phyloP scores from a whole-genome alignment of 2,329 filamentous ascomycete genomes.

The Fonsecaea nubica region DNA sequence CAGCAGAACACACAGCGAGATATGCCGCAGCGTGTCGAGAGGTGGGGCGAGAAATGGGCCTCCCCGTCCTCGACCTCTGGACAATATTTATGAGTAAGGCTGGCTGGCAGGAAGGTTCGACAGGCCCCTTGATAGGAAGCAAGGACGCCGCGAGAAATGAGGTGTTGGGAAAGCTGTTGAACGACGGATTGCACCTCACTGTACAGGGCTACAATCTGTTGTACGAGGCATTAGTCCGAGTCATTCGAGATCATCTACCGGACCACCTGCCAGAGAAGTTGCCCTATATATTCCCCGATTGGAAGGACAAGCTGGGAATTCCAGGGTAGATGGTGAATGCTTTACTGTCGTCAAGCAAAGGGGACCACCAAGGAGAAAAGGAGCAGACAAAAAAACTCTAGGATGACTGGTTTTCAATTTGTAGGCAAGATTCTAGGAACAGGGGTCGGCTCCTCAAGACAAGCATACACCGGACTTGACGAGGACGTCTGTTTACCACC shows the following conservation, averaged over 20 bases:
- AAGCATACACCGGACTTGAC: slow-evolving; percentile 17
- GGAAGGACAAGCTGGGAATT: slow-evolving; percentile 44
- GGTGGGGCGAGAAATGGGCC: slow-evolving; percentile 60
- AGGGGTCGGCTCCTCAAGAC: slow-evolving; percentile 17
- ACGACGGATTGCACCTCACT: slow-evolving; percentile 63
- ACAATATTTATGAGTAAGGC: slow-evolving; percentile 73
- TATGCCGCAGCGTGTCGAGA: slow-evolving; percentile 72
- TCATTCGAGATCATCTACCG: slow-evolving; percentile 60
- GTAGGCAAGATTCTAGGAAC: slow-evolving; percentile 30
- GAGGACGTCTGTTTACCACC: slow-evolving; percentile 15
- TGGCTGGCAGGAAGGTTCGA: slow-evolving; percentile 56
- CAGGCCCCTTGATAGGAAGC: slow-evolving; percentile 61
- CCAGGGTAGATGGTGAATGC: background rate
- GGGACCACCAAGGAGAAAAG: background rate
- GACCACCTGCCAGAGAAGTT: slow-evolving; percentile 61
- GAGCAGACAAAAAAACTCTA: background rate
- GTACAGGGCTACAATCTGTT: slow-evolving; percentile 63
- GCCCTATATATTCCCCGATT: slow-evolving; percentile 61
- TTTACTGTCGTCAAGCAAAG: background rate
- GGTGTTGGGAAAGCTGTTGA: slow-evolving; percentile 35
- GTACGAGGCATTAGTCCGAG: slow-evolving; percentile 59
- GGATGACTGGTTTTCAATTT: slow-evolving; percentile 29
- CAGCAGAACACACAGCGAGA: slow-evolving; percentile 65
- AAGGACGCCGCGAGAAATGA: slow-evolving; percentile 65
- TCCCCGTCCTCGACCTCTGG: slow-evolving; percentile 81